Evolutionary conservation across 495 filamentous ascomycete species (phyloP).

Genomic region (Thermochaetoides thermophila): DNA sequence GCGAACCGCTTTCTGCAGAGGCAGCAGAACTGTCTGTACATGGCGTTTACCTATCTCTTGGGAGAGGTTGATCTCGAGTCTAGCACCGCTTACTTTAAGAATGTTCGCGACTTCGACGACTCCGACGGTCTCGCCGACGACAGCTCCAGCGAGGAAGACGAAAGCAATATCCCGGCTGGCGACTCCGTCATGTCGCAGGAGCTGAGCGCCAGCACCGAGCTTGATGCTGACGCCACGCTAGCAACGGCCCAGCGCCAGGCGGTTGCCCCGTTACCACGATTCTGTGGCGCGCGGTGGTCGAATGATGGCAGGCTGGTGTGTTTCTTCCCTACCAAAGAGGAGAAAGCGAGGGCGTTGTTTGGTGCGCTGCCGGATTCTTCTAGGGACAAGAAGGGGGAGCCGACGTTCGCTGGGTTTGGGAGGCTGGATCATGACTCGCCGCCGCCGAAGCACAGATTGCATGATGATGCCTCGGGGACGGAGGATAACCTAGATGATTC

Average conservation of each 20-base stretch:
- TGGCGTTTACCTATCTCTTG: constrained; percentile 65
- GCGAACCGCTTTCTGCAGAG: constrained; percentile 50
- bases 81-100: constrained; percentile 54
- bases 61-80: constrained; percentile 68
- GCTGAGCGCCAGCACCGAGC: constrained; percentile 34
- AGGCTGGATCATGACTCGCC: constrained; percentile 42
- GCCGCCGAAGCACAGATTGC: constrained; percentile 30
- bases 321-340: constrained; percentile 74
- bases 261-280: constrained; percentile 60
- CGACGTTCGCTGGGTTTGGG: constrained; percentile 81
- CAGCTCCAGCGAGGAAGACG: constrained; percentile 79
- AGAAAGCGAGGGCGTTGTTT: constrained; percentile 49
- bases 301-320: constrained; percentile 67
- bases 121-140: constrained; percentile 41
- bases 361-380: too few species aligned
- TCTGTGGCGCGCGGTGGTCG: constrained; percentile 64
- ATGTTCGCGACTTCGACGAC: constrained; percentile 47
- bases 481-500: constrained; percentile 34
- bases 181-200: constrained; percentile 43
- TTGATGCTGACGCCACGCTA: constrained; percentile 31
- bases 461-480: constrained; percentile 38
- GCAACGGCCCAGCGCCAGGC: constrained; percentile 50
- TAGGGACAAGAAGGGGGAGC: constrained; percentile 47
- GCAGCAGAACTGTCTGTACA: constrained; percentile 67
- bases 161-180: constrained; percentile 41